Percentiles rank a stretch among this genome's conserved stretches.
Conservation (phyloP, 768 basidiomycete genomes). For the Lanmaoa pseudosensibilis region DNA sequence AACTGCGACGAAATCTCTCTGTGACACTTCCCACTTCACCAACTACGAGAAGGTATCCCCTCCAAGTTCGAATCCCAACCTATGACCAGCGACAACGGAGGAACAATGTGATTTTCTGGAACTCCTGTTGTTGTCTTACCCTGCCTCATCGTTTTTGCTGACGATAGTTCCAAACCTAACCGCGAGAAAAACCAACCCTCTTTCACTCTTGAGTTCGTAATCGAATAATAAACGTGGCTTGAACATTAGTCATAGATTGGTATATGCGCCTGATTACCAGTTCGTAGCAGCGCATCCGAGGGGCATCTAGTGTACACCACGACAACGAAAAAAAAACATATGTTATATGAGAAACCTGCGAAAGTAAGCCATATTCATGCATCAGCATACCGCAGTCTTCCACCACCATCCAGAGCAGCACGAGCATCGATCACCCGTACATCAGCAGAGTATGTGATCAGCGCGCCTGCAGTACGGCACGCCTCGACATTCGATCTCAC, state of each 20-base stretch:
- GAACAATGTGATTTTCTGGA: no score
- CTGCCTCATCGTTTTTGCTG: no score
- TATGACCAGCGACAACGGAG: no score
- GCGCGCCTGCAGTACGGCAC: constrained; percentile 7
- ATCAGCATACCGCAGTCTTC: neutral
- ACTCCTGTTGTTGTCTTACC: no score
- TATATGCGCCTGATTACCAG: neutral
- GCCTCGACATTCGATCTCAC: neutral
- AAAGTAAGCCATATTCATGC: neutral
- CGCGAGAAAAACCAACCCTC: no score
- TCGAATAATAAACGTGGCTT: neutral
- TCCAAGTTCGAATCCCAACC: no score
- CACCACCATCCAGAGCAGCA: constrained; percentile 5
- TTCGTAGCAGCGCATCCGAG: neutral
- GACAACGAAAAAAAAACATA: neutral
- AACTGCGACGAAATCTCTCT: no score
- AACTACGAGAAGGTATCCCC: no score
- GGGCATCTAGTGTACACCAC: neutral
- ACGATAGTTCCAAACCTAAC: no score
- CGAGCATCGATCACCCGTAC: constrained; percentile 2
- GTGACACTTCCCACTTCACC: no score
- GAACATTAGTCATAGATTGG: neutral
- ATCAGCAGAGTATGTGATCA: constrained; percentile 10
- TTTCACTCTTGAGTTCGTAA: neutral
- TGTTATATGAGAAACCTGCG: neutral